Conservation (phyloP, 768 basidiomycete genomes). For the Kwoniella pini region DNA sequence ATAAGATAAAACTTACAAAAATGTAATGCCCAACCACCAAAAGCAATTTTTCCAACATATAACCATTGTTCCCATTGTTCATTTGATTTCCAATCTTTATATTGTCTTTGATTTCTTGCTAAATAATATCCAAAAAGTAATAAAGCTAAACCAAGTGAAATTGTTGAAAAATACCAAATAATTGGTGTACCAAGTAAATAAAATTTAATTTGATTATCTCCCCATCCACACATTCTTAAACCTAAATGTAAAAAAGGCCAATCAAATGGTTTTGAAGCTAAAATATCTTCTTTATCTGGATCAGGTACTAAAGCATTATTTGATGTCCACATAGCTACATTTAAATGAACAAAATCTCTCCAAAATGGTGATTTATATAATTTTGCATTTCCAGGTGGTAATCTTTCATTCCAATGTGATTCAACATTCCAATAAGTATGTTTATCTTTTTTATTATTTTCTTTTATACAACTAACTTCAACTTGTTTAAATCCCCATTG, state of each 20-base stretch:
- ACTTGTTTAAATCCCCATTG: conserved; percentile 99
- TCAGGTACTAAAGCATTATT: conserved; percentile 98
- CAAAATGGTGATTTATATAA: conserved; percentile 88
- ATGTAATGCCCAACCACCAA: conserved; percentile 89
- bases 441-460: conserved; percentile 73
- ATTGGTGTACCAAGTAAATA: conserved; percentile 91
- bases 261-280: conserved; percentile 86
- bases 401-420: conserved; percentile 90
- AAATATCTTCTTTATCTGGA: conserved; percentile 96
- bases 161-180: conserved; percentile 81
- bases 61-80: conserved; percentile 94
- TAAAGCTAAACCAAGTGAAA: conserved; percentile 60
- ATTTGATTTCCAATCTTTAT: conserved; percentile 78
- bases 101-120: conserved; percentile 81
- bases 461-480: conserved; percentile 90
- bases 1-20: conserved; percentile 63
- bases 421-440: conserved; percentile 99
- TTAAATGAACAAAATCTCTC: conserved; percentile 97
- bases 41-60: conserved; percentile 86
- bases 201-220: conserved; percentile 79
- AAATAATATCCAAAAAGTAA: conserved; percentile 70
- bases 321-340: conserved; percentile 99
- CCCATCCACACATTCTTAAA: conserved; percentile 97
- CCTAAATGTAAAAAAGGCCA: conserved; percentile 92
- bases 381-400: conserved; percentile 78